Evolutionary conservation across 2,329 filamentous ascomycete genomes (phyloP).

Genomic region (Hymenoscyphus albidus): DNA sequence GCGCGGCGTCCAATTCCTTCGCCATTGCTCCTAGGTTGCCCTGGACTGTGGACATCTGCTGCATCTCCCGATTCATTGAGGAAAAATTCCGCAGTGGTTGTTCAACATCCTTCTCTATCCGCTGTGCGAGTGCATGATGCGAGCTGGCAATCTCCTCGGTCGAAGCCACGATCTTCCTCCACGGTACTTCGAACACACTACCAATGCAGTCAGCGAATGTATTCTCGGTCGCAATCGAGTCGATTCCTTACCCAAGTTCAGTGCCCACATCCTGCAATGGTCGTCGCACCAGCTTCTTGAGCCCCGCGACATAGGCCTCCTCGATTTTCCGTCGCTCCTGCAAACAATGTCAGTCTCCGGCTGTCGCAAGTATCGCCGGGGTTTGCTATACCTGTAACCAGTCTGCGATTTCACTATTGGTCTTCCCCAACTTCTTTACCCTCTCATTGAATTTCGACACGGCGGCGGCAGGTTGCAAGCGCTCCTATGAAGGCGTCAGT

Average conservation of each 20-base stretch:
- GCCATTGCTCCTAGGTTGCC: conserved; percentile 76
- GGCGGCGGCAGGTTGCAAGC: conserved; percentile 77
- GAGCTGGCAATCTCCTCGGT: conserved; percentile 78
- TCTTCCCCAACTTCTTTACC: conserved; percentile 76
- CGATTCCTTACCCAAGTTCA: conserved; percentile 78
- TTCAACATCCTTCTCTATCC: conserved; percentile 87
- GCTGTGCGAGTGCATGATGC: conserved; percentile 74
- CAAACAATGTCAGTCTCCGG: conserved; percentile 24
- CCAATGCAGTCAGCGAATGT: conserved; percentile 24
- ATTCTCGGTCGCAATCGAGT: conserved; percentile 5
- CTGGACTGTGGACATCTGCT: conserved; percentile 76
- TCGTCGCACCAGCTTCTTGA: conserved; percentile 76
- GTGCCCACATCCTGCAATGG: conserved; percentile 70
- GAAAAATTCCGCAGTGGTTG: conserved; percentile 73
- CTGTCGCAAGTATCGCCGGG: conserved; percentile 6
- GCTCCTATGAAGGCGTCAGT: conserved; percentile 52
- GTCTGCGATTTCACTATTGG: conserved; percentile 90
- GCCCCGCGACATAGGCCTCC: conserved; percentile 77
- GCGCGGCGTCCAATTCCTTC: conserved; percentile 78
- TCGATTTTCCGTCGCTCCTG: conserved; percentile 92
- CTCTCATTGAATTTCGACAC: conserved; percentile 80
- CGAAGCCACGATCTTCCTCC: conserved; percentile 80
- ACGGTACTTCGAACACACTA: conserved; percentile 86
- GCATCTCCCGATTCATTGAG: conserved; percentile 67
- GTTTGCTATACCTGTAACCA: conserved; percentile 75